These are phyloP conservation scores for Pythium guiyangense DNA, from an alignment of 352 stramenopile species.

Conservation along the genomic window DNA sequence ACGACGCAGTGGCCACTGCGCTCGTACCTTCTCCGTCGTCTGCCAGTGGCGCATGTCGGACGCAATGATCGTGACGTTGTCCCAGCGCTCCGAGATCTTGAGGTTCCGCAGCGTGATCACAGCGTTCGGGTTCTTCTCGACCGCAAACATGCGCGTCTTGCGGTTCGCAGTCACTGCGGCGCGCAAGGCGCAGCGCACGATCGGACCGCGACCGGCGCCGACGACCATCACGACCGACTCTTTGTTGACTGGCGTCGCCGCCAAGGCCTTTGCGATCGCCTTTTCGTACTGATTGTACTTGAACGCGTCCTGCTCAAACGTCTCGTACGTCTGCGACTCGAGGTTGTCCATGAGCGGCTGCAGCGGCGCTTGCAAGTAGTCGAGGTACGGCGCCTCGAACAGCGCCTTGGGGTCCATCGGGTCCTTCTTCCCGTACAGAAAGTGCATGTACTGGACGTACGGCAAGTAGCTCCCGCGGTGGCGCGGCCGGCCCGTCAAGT, in stretches of 20 bases:
- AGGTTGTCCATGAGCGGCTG: conserved; percentile 99
- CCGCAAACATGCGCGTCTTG: conserved; percentile 88
- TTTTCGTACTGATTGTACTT: conserved; percentile 98
- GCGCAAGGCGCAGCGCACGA: conserved; percentile 88
- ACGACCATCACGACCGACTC: conserved; percentile 87
- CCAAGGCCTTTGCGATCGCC: conserved; percentile 84
- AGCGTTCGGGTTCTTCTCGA: conserved; percentile 99
- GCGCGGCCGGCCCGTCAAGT: conserved; percentile 71
- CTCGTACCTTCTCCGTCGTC: conserved; percentile 48
- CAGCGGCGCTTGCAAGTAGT: conserved; percentile 95
- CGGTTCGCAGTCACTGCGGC: conserved; percentile 63
- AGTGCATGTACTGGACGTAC: conserved; percentile 95
- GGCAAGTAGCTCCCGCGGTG: conserved; percentile 70
- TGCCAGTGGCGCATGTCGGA: conserved; percentile 86
- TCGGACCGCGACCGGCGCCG: conserved; percentile 94
- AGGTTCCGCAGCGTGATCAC: conserved; percentile 92
- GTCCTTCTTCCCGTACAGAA: conserved; percentile 75
- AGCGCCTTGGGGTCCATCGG: conserved; percentile 76
- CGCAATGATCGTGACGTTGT: conserved; percentile 80
- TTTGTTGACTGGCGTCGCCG: conserved; percentile 47
- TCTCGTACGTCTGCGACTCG: conserved; percentile 98
- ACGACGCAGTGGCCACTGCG: too few relatives aligned
- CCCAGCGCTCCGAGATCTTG: conserved; percentile 84
- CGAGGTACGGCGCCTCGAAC: conserved; percentile 92
- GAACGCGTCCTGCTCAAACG: conserved; percentile 97